These are phyloP conservation scores for Candida sojae DNA, from an alignment of 1,139 yeast species.

Conservation along the genomic window DNA sequence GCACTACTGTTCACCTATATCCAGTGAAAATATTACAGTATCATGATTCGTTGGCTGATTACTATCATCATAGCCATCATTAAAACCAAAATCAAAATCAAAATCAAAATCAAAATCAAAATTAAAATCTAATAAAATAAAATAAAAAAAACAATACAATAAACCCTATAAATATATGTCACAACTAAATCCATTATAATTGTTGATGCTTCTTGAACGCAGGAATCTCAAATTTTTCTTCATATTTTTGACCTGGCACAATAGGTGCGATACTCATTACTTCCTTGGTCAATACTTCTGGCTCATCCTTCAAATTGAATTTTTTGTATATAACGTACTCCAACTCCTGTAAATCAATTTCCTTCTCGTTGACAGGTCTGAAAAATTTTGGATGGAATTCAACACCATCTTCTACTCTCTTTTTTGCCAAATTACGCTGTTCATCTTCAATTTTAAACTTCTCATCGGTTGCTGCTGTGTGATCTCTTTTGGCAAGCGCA, in stretches of 20 bases:
- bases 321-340: slow-evolving; percentile 69
- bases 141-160: not conserved
- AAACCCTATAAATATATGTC: no score
- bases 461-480: slow-evolving; percentile 81
- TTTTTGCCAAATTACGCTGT: slow-evolving; percentile 74
- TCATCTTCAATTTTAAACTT: slow-evolving; percentile 82
- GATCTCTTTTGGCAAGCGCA: slow-evolving; percentile 77
- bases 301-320: slow-evolving; percentile 36
- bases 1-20: no score
- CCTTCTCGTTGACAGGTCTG: slow-evolving; percentile 32
- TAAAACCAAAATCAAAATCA: not conserved
- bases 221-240: slow-evolving; percentile 66
- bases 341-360: slow-evolving; percentile 34
- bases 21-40: no score
- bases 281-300: slow-evolving; percentile 54
- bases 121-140: not conserved
- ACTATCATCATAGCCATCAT: no score
- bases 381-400: slow-evolving; percentile 83
- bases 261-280: slow-evolving; percentile 70
- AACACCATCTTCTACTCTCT: slow-evolving; percentile 74
- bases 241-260: slow-evolving; percentile 72
- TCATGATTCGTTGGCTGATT: no score
- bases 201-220: slow-evolving; percentile 51
- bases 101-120: no score
- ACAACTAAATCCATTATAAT: no score